phyloP scores from a whole-genome alignment of 208 protist species.

The Lotmaria passim region DNA sequence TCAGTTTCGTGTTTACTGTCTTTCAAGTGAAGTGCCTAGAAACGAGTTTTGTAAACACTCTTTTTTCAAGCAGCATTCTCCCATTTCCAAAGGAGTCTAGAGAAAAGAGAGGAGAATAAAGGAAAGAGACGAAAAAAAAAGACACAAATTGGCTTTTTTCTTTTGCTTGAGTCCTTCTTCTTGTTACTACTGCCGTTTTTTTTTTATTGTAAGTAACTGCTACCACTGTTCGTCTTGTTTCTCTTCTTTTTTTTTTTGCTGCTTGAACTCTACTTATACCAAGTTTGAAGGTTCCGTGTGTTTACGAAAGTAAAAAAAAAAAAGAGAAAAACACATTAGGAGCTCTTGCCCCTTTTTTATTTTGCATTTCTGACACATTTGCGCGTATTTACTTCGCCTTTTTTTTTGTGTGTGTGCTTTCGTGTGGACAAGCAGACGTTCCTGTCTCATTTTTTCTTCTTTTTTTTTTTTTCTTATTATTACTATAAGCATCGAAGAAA shows the following conservation, averaged over 20 bases:
- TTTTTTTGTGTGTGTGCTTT: not conserved
- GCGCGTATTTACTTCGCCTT: not conserved
- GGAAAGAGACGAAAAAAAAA: no score
- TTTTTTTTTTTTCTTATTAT: no score
- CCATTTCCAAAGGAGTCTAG: no score
- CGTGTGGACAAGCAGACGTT: constrained; percentile 3
- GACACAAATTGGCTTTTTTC: no score
- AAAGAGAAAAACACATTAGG: constrained; percentile 14
- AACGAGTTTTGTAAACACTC: no score
- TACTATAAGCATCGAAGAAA: not conserved
- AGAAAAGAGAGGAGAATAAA: no score
- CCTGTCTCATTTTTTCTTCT: constrained; percentile 1
- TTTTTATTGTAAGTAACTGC: no score
- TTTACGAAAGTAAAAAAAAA: not conserved
- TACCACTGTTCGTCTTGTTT: no score
- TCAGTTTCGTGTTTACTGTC: not conserved
- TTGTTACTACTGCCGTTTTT: no score
- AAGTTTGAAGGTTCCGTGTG: not conserved
- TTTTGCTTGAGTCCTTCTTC: no score
- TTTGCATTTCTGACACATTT: not conserved
- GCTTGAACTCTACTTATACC: not conserved
- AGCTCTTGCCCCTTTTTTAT: not conserved
- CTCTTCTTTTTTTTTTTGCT: not conserved
- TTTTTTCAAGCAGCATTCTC: no score
- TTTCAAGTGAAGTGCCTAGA: no score